Conservation (phyloP, 257 asterid genomes). For the Penstemon barbatus region DNA sequence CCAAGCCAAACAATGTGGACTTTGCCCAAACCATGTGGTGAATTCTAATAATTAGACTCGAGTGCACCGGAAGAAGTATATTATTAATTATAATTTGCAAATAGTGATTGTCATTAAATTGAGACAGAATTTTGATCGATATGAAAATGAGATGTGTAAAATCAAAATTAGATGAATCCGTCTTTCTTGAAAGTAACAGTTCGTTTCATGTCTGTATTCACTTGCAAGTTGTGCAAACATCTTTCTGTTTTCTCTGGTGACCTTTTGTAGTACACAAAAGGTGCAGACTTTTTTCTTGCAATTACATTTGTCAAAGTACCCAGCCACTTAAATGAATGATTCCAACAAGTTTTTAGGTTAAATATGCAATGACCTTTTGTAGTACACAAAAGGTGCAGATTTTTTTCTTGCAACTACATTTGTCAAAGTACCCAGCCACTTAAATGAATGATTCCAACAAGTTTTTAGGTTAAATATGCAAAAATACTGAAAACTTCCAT, state of each 20-base stretch:
- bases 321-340: too few relatives aligned
- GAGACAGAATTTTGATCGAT: neutral
- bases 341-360: conserved; percentile 4
- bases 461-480: neutral
- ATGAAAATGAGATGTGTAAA: neutral
- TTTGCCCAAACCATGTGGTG: too few relatives aligned
- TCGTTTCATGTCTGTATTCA: neutral
- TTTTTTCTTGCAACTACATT: neutral
- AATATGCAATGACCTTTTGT: neutral
- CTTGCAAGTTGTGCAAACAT: too few relatives aligned
- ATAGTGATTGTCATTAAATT: conserved; percentile 1
- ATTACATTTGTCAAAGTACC: too few relatives aligned
- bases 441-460: neutral
- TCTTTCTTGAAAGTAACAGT: neutral
- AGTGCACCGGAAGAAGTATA: neutral
- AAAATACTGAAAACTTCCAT: neutral
- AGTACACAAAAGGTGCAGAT: neutral
- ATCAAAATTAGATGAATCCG: neutral
- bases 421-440: too few relatives aligned
- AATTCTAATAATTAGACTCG: neutral
- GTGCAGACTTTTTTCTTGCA: neutral
- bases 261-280: neutral
- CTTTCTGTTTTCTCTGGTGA: neutral
- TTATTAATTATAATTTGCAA: neutral
- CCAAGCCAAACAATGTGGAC: too few relatives aligned